Percentiles rank a stretch among this genome's conserved stretches.
Evolutionary conservation across 371 early-diverging fungal genomes (phyloP).

Genomic region (Parasitella parasitica): DNA sequence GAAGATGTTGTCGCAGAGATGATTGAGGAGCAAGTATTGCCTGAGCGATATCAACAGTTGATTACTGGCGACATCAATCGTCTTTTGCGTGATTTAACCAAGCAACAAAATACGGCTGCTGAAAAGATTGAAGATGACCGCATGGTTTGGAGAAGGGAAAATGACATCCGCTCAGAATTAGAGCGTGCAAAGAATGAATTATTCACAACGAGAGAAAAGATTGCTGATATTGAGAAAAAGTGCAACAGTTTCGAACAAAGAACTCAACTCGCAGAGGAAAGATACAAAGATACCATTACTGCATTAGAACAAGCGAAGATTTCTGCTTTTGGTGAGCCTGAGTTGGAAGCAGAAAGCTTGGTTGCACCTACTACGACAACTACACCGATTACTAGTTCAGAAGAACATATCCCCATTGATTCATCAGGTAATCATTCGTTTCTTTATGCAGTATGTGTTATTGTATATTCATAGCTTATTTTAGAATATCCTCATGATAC

Average conservation of each 20-base stretch:
- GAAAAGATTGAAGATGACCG: constrained; percentile 42
- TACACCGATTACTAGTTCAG: background rate
- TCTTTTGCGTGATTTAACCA: constrained; percentile 73
- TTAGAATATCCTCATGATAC: constrained; percentile 63
- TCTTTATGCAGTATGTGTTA: no score
- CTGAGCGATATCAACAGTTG: constrained; percentile 72
- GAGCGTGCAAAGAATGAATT: constrained; percentile 36
- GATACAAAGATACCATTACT: constrained; percentile 39
- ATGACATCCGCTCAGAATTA: constrained; percentile 42
- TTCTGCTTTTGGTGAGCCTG: background rate
- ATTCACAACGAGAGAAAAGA: constrained; percentile 24
- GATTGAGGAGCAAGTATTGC: constrained; percentile 85
- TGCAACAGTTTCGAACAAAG: constrained; percentile 32
- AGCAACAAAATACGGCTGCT: constrained; percentile 39
- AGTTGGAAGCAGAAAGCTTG: background rate
- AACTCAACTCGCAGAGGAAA: constrained; percentile 33
- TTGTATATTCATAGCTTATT: background rate
- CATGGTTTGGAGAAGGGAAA: constrained; percentile 49
- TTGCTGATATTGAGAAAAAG: constrained; percentile 33
- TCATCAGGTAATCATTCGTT: background rate
- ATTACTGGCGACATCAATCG: constrained; percentile 88
- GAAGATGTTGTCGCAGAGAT: constrained; percentile 93
- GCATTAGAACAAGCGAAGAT: constrained; percentile 26
- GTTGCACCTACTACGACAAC: background rate
- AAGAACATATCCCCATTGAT: background rate